Conservation (phyloP, 306 rosid species). For the Carpinus viminea region DNA sequence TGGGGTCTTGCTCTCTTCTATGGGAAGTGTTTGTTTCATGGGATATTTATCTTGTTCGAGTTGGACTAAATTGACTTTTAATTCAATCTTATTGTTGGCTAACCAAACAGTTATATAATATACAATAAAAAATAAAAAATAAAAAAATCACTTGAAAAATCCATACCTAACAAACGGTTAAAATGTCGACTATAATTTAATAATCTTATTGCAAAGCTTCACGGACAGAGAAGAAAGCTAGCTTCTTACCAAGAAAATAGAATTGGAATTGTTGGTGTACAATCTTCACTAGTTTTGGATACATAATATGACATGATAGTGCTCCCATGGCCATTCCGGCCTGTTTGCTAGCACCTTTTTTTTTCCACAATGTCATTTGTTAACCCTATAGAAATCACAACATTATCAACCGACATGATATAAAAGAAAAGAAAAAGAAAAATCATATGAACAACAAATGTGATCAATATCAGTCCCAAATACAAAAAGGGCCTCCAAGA, state of each 20-base stretch:
- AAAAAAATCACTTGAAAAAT: neutral
- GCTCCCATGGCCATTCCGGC: conserved; percentile 28
- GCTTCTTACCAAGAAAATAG: conserved; percentile 13
- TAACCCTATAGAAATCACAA: conserved; percentile 39
- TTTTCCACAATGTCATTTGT: conserved; percentile 35
- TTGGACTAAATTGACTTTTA: too few relatives aligned
- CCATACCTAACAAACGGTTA: neutral
- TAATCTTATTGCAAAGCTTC: neutral
- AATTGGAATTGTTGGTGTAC: conserved; percentile 35
- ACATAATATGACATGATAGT: conserved; percentile 45
- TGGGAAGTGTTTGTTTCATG: too few relatives aligned
- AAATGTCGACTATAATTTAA: neutral
- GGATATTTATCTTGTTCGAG: too few relatives aligned
- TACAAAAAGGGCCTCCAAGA: conserved; percentile 30
- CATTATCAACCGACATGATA: conserved; percentile 33
- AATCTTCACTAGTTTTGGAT: conserved; percentile 44
- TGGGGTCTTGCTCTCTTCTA: too few relatives aligned
- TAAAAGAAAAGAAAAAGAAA: conserved; percentile 17
- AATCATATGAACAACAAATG: conserved; percentile 72
- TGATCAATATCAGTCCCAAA: conserved; percentile 34
- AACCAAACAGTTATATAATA: too few relatives aligned
- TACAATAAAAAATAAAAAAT: too few relatives aligned
- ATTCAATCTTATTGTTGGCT: too few relatives aligned
- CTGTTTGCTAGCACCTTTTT: conserved; percentile 22
- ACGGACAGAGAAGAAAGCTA: neutral